Conservation (phyloP, 2,329 filamentous ascomycete species). For the Arthrobotrys sphaeroides region DNA sequence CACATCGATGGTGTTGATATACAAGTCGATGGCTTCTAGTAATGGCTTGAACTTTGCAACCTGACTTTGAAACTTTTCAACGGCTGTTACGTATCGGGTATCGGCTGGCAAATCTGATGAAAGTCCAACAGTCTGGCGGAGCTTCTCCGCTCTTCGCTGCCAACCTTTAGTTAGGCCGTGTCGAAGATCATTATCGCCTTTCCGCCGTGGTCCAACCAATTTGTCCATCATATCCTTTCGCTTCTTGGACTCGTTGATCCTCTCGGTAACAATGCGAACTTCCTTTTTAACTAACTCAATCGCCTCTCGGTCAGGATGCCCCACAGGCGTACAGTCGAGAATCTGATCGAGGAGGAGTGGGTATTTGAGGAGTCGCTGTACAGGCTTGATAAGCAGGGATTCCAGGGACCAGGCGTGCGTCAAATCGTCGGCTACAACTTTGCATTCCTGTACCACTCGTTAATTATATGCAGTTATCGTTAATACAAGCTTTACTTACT, state of each 20-base stretch:
- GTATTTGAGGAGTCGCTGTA: constrained; percentile 93
- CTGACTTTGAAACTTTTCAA: constrained; percentile 89
- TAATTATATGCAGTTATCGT: constrained; percentile 2
- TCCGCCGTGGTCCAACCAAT: constrained; percentile 80
- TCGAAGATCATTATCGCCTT: constrained; percentile 87
- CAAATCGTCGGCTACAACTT: constrained; percentile 88
- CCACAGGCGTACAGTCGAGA: constrained; percentile 77
- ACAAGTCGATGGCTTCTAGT: constrained; percentile 90
- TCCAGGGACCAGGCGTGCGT: constrained; percentile 95
- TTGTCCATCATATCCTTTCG: constrained; percentile 91
- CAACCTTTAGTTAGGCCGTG: constrained; percentile 88
- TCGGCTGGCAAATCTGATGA: constrained; percentile 76
- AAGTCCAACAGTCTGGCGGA: constrained; percentile 75
- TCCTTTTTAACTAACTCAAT: constrained; percentile 79
- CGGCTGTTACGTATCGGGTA: constrained; percentile 78
- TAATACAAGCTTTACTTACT: constrained; percentile 36
- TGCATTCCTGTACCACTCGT: constrained; percentile 71
- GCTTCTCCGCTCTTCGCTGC: constrained; percentile 85
- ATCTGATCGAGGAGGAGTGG: constrained; percentile 84
- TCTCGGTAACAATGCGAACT: constrained; percentile 69
- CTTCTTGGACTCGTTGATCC: constrained; percentile 94
- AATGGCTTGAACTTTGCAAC: constrained; percentile 93
- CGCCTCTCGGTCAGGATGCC: constrained; percentile 81
- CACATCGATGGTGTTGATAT: constrained; percentile 80
- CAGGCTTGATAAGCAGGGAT: constrained; percentile 95